Conservation (phyloP, 176 grass and related monocot genomes). For the Triticum monococcum region DNA sequence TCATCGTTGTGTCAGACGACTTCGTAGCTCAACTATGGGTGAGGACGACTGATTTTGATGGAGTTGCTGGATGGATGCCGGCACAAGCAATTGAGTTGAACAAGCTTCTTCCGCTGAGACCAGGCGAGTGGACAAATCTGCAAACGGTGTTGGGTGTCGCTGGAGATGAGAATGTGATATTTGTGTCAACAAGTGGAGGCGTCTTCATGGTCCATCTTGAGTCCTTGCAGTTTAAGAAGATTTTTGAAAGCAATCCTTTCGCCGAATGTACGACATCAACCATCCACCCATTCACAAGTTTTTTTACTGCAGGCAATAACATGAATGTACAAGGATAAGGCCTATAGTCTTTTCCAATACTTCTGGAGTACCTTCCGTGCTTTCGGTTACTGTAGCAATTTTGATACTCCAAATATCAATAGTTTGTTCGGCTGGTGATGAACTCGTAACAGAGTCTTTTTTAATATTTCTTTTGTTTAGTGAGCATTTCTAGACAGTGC, state of each 20-base stretch:
- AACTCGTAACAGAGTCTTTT: background rate
- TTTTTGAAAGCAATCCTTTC: background rate
- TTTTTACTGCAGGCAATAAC: no score
- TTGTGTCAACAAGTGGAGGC: background rate
- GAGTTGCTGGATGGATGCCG: background rate
- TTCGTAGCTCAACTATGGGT: background rate
- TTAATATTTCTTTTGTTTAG: background rate
- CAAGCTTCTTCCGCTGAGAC: background rate
- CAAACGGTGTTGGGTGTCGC: background rate
- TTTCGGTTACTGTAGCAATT: background rate
- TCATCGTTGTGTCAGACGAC: background rate
- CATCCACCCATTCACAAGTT: constrained; percentile 5
- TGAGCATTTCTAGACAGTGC: background rate
- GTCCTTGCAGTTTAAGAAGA: constrained; percentile 7
- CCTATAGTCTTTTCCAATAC: background rate
- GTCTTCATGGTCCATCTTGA: constrained; percentile 28
- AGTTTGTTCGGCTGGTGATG: background rate
- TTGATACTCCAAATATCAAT: background rate
- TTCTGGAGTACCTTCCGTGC: background rate
- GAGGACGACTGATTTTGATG: background rate
- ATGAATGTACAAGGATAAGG: background rate
- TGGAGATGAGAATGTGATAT: constrained; percentile 13
- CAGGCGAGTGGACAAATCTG: background rate
- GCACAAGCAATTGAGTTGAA: background rate
- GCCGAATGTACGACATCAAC: background rate